Conservation (phyloP, 257 asterid species). For the Eustoma russellianum region DNA sequence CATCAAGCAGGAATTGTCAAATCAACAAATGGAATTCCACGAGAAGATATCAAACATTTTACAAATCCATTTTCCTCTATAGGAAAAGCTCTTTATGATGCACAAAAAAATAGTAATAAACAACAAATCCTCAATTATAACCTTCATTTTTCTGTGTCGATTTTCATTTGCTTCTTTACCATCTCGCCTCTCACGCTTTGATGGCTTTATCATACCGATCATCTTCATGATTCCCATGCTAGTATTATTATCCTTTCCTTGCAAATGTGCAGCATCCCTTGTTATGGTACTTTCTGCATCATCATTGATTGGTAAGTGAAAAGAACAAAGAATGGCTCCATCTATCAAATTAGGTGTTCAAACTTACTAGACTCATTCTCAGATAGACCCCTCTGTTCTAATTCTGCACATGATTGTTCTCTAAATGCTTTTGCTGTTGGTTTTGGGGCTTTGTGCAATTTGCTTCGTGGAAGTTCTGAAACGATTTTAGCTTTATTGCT, state of each 20-base stretch:
- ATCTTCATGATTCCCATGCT: constrained; percentile 36
- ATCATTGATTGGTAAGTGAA: constrained; percentile 19
- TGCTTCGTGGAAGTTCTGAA: constrained; percentile 29
- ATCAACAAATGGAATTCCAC: too few species aligned
- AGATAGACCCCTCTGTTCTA: constrained; percentile 23
- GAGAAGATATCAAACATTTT: too few species aligned
- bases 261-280: constrained; percentile 35
- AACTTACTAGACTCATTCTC: constrained; percentile 45
- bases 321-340: constrained; percentile 7
- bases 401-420: constrained; percentile 35
- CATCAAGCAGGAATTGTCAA: not conserved
- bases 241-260: constrained; percentile 30
- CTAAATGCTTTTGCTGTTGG: constrained; percentile 29
- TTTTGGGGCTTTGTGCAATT: constrained; percentile 34
- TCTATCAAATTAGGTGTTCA: not conserved
- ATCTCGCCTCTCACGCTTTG: constrained; percentile 35
- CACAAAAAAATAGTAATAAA: not conserved
- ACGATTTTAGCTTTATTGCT: constrained; percentile 30
- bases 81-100: too few species aligned
- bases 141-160: constrained; percentile 56
- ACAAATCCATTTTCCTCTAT: constrained; percentile 8
- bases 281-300: constrained; percentile 36
- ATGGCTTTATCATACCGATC: constrained; percentile 43
- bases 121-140: constrained; percentile 17
- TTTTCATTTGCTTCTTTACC: constrained; percentile 24